Evolutionary conservation across 1,284 basidiomycete species (phyloP), one percentile per base, ranked within the genome.

Genomic region (Sporisorium sorghi): DNA sequence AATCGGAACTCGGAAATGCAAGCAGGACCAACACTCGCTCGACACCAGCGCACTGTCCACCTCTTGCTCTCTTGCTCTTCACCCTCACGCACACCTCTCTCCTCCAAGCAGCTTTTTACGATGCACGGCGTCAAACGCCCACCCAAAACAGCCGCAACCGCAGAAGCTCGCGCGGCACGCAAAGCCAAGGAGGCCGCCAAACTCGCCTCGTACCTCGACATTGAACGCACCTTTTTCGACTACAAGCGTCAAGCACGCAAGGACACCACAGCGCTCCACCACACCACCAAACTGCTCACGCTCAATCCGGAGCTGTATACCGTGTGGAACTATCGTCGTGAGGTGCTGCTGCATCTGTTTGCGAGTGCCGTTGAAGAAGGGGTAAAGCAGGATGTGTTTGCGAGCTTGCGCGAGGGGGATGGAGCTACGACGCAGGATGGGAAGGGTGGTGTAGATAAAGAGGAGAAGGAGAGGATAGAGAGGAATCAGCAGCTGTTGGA

Each of bases 271-370:
- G 70, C 74, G 4, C 68, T 83, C 28, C 68, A 77, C 14, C 69
- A 63, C 30, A 82, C 80, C 1, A 77, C 79, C 2, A 65, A 73
- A 15, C 55, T 84, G 19, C 67, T 84, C 5, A 62, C 78, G 7
- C 54, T 79, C 47, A 84, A 83, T 57, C 83, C 83, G 10, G 83
- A 84, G 44, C 72, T 79, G 32, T 83, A 83, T 56, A 80, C 82
- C 7, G 81, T 71, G 5, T 84, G 83, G 83, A 84, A 83, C 57
- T 83, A 76, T 56, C 69, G 83, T 2, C 56, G 83, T 1, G 56
- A 68, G 11, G 61, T 83, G 6, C 61, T 83, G 11, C 33, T 64
- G 15, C 26, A 60, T n/a, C 46, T 83, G 10, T 82, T 81, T 48
- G 28, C 39, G 0, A 9, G 37, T 19, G 47, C 30, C 1, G 50